Percentiles rank a stretch among this genome's conserved stretches.
Conservation (phyloP, 2,329 filamentous ascomycete genomes). For the Colletotrichum lupini region DNA sequence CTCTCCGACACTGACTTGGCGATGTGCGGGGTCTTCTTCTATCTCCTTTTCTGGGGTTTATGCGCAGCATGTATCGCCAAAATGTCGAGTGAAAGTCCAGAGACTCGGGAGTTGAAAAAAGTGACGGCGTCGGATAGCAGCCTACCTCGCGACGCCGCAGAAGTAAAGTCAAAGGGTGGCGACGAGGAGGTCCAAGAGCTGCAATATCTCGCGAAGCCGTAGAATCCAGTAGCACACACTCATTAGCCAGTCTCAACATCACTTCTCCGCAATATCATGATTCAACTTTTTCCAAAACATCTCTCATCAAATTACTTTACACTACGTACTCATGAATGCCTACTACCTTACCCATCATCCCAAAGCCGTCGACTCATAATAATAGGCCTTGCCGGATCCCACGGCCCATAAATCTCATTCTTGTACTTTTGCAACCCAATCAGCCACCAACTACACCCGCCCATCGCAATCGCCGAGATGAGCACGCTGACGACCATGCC, state of each 20-base stretch:
- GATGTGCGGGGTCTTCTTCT: no score
- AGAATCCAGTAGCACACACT: background rate
- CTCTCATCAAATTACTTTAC: background rate
- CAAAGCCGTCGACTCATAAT: constrained; percentile 76
- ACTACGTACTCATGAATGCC: background rate
- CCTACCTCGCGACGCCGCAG: no score
- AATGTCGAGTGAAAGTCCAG: background rate
- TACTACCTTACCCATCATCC: constrained; percentile 48
- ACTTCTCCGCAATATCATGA: background rate
- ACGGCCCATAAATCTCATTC: constrained; percentile 97
- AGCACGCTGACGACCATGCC: constrained; percentile 83
- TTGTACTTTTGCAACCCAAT: constrained; percentile 98
- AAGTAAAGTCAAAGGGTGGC: background rate
- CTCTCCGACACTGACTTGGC: no score
- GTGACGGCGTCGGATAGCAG: background rate
- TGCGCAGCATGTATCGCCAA: background rate
- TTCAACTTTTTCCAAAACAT: background rate
- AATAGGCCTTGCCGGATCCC: constrained; percentile 93
- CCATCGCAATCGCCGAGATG: constrained; percentile 82
- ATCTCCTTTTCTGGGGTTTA: background rate
- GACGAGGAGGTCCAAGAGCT: background rate
- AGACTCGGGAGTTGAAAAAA: background rate
- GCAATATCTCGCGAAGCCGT: background rate
- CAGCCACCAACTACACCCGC: constrained; percentile 96
- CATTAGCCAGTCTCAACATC: background rate